Base-by-base conservation (phyloP, 192 early-diverging fungal species). In the Podila verticillata region DNA sequence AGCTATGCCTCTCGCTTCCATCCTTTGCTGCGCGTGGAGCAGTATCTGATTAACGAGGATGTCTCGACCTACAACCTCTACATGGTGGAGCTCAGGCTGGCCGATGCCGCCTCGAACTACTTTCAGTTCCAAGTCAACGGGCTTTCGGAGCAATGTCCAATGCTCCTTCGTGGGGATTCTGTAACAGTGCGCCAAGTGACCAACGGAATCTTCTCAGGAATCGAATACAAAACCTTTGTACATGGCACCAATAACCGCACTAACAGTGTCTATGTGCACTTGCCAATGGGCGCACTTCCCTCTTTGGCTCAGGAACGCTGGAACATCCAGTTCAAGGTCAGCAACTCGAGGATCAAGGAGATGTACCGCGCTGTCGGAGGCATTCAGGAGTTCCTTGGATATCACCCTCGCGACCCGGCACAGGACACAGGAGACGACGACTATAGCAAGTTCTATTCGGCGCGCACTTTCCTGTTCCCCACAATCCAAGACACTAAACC, bases 41-140 rank as follows among this genome's bases (percentile, higher is more conserved):
- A 82, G 28, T 62, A 73, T 48, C 58, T 71, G 13, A 12, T 70
- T 7, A 60, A 82, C 13, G 68, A 74, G 30, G 81, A 82, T 44
- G 73, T 82, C 19, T 70, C 67, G 4, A 64, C 70, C 1, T 82
- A 74, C 58, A 75, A 82, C n/a, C 62, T 82, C 4, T 68, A 35
- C 15, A 75, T 71, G 72, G 67, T 74, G 3, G 72, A 71, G 63
- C 62, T 82, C 51, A 74, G 75, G 12, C 26, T 75, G 12, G 65
- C 59, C 24, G 79, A 74, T 60, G 57, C 67, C 10, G 60, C 66
- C 17, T 44, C 49, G 8, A 69, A 69, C 28, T 75, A 64, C 36
- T 74, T 82, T 26, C 81, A 79, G 65, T 71, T 82, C 17, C 72
- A 82, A 58, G 81, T 82, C n/a, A 54, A 57, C 6, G 81, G 81